Percentiles rank a stretch among this genome's conserved stretches.
Evolutionary conservation across 139 green algal species (phyloP).

Genomic region (Edaphochlamys debaryana): DNA sequence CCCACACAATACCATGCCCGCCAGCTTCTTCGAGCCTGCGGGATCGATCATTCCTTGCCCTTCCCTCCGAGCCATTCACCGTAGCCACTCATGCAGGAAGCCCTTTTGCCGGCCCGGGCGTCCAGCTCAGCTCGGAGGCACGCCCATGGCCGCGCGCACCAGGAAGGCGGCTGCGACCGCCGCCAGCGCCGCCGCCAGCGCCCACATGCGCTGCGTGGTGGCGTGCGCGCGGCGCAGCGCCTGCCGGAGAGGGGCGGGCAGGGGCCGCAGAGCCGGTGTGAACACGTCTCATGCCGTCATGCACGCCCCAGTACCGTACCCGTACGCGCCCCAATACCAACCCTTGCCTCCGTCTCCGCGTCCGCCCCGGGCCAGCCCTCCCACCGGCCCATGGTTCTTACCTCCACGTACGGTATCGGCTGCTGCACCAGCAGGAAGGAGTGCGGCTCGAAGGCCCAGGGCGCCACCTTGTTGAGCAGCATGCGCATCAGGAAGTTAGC

Average conservation of each 20-base stretch:
- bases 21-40: no score
- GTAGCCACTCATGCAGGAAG: no score
- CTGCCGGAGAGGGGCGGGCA: not conserved
- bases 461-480: constrained; percentile 7
- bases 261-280: not conserved
- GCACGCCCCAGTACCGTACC: not conserved
- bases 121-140: no score
- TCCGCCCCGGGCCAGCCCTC: not conserved
- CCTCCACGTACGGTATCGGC: constrained; percentile 32
- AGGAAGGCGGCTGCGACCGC: not conserved
- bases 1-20: no score
- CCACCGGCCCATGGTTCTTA: not conserved
- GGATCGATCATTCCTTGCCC: no score
- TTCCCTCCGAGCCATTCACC: no score
- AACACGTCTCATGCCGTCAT: not conserved
- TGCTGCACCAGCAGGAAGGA: constrained; percentile 35
- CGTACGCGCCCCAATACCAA: not conserved
- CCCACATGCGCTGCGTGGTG: constrained; percentile 7
- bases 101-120: no score
- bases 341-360: no score
- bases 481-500: constrained; percentile 18
- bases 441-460: constrained; percentile 38
- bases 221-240: not conserved
- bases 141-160: no score
- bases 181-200: constrained; percentile 5